Percentiles rank a stretch among this genome's conserved stretches.
Evolutionary conservation across 2,329 filamentous ascomycete genomes (phyloP).

Genomic region (Sclerotinia nivalis): DNA sequence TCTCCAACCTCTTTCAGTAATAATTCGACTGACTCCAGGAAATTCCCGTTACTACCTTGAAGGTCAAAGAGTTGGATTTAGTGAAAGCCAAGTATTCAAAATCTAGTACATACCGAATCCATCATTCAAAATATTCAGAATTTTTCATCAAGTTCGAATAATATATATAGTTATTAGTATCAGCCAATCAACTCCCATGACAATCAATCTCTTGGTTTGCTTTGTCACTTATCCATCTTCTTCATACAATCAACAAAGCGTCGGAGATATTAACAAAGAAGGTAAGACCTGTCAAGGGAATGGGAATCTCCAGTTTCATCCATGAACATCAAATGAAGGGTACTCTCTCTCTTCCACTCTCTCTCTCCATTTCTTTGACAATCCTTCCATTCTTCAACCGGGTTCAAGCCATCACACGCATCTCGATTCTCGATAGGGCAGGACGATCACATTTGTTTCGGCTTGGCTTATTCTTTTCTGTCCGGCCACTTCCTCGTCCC

Average conservation of each 20-base stretch:
- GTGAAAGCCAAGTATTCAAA: background rate
- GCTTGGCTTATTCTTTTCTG: background rate
- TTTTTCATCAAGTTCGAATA: no score
- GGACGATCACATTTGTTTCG: constrained; percentile 12
- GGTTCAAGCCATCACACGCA: background rate
- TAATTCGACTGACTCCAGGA: background rate
- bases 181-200: background rate
- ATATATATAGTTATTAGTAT: background rate
- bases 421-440: constrained; percentile 17
- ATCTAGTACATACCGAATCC: background rate
- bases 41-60: background rate
- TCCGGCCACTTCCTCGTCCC: background rate
- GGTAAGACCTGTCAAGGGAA: background rate
- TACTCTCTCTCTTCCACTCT: background rate
- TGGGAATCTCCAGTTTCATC: constrained; percentile 9
- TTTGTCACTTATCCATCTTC: background rate
- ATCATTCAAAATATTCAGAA: background rate
- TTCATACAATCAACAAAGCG: constrained; percentile 8
- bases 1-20: background rate
- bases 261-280: background rate
- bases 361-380: no score
- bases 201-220: background rate
- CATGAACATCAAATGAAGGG: constrained; percentile 5
- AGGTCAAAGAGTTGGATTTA: background rate
- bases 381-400: background rate